Evolutionary conservation across 2,329 filamentous ascomycete species (phyloP), one percentile per base, ranked within the genome.

Genomic region (Xylaria multiplex): DNA sequence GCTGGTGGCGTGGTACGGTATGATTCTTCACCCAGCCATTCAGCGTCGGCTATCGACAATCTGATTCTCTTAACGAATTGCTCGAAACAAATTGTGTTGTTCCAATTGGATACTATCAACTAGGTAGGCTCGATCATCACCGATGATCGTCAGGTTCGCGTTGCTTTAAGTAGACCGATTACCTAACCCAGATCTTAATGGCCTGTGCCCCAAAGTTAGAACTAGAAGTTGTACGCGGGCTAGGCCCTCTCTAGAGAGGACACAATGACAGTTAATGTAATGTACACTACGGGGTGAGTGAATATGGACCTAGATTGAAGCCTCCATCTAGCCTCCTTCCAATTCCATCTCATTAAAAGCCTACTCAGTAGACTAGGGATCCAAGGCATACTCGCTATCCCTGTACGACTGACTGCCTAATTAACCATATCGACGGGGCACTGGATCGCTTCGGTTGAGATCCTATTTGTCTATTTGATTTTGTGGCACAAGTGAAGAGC

Each of bases 111-210:
- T 55, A 37, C 27, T 24, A 9, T 27, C 13, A 30, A 24, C 56
- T 48, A 53, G 50, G 54, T 53, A 53, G 50, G 54, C 48, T 60
- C 22, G 35, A 64, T 59, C 40, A 50, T 56, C 35, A 60, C 45
- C 37, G 13, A 13, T 65, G 67, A 67, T 69, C 67, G 56, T 49
- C 64, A 59, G 59, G 62, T 65, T 67, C 67, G 49, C 43, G 50
- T 16, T 53, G 64, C 48, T 40, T 62, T 53, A 55, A 40, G 43
- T 40, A 59, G 8, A 54, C 19, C 59, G 32, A 59, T 65, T 53
- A 67, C 67, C 67, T 69, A 67, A 69, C 67, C 67, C 65, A 69
- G 48, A 53, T 42, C 43, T 22, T 49, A 27, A 35, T 57, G 24
- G 35, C 22, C 27, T 22, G 43, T 22, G 35, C 27, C 32, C 32